These are phyloP conservation scores for Entomortierella beljakovae DNA, from an alignment of 192 early-diverging fungal species.

Conservation along the genomic window DNA sequence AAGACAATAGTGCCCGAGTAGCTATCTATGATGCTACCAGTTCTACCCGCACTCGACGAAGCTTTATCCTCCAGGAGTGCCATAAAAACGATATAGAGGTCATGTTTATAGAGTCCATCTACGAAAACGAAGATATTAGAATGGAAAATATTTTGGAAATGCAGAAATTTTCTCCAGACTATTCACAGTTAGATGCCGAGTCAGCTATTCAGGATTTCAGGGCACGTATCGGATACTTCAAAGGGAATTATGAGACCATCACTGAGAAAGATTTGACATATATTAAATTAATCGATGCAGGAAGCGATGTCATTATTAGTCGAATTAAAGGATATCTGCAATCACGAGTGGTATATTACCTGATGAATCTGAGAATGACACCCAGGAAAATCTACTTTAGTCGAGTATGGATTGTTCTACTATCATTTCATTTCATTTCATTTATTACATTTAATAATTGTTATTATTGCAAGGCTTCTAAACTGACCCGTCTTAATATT, in stretches of 20 bases:
- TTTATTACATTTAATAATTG: background rate
- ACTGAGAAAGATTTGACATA: constrained; percentile 78
- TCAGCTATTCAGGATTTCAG: constrained; percentile 91
- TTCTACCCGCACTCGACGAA: constrained; percentile 83
- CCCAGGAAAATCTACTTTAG: constrained; percentile 94
- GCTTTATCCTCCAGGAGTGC: constrained; percentile 76
- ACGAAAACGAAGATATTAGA: constrained; percentile 87
- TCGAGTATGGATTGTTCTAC: constrained; percentile 60
- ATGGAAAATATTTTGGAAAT: constrained; percentile 88
- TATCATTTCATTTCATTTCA: background rate
- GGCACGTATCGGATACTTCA: constrained; percentile 92
- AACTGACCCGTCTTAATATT: background rate
- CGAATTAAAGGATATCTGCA: constrained; percentile 95
- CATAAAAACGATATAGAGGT: constrained; percentile 82
- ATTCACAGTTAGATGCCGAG: constrained; percentile 85
- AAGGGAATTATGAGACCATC: constrained; percentile 90
- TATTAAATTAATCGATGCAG: constrained; percentile 97
- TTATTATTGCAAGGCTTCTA: no score
- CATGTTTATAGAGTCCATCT: constrained; percentile 97
- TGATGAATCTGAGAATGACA: constrained; percentile 98
- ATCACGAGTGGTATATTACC: constrained; percentile 95
- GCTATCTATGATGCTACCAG: constrained; percentile 99
- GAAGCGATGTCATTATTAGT: constrained; percentile 91
- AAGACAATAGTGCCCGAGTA: constrained; percentile 65
- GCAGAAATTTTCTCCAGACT: constrained; percentile 95